Evolutionary conservation across 2,329 filamentous ascomycete species (phyloP).

Genomic region (Graphium sp.): DNA sequence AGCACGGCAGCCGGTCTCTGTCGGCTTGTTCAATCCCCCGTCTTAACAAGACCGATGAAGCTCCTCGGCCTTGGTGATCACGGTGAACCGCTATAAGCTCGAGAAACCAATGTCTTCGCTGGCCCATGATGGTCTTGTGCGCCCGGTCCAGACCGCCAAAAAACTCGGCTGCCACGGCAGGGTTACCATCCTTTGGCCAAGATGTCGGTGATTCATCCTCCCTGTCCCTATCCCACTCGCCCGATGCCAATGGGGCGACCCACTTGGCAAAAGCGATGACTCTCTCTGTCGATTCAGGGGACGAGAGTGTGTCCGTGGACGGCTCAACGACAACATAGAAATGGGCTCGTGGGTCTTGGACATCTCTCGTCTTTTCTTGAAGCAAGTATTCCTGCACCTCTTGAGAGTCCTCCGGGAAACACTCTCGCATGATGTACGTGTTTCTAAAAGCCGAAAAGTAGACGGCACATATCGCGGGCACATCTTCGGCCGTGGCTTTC

Average conservation of each 20-base stretch:
- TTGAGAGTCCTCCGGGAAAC: too few relatives aligned
- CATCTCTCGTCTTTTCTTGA: too few relatives aligned
- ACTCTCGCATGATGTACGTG: too few relatives aligned
- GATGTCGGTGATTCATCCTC: not conserved
- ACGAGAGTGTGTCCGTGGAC: too few relatives aligned
- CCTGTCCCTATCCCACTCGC: not conserved
- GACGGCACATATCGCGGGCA: too few relatives aligned
- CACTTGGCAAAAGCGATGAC: constrained; percentile 4
- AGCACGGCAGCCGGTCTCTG: constrained; percentile 9
- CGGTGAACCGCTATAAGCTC: constrained; percentile 26
- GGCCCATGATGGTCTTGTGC: constrained; percentile 19
- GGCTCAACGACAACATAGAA: too few relatives aligned
- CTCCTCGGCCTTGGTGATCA: constrained; percentile 26
- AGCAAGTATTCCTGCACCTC: too few relatives aligned
- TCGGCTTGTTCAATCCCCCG: constrained; percentile 31
- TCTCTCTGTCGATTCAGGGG: too few relatives aligned
- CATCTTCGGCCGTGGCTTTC: too few relatives aligned
- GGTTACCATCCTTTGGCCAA: constrained; percentile 22
- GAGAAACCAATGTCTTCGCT: constrained; percentile 28
- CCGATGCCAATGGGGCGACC: not conserved
- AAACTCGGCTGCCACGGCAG: constrained; percentile 18
- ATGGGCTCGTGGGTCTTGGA: too few relatives aligned
- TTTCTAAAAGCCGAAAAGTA: too few relatives aligned
- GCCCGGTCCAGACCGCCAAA: constrained; percentile 18
- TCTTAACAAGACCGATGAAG: constrained; percentile 21